A percentile compares a stretch with the other conserved stretches of the same genome.
Evolutionary conservation across 2,329 filamentous ascomycete genomes (phyloP).

Genomic region (Diaporthe caulivora): DNA sequence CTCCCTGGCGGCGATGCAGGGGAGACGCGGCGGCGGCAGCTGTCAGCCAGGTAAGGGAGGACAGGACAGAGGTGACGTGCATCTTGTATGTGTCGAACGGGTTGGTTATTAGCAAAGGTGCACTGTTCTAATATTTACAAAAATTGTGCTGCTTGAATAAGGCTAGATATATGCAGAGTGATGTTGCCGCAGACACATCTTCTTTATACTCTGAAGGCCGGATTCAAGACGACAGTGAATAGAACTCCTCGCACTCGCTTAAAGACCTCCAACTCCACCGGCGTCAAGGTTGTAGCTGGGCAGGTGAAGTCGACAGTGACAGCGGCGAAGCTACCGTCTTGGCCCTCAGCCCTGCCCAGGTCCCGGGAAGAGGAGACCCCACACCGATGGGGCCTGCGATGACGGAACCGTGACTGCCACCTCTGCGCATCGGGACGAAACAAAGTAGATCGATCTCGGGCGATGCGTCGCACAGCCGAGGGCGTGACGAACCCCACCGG

Average conservation of each 20-base stretch:
- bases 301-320: background rate
- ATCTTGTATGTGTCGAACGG: conserved; percentile 5
- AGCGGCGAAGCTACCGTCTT: background rate
- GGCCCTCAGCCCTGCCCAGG: conserved; percentile 11
- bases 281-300: background rate
- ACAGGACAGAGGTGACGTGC: conserved; percentile 20
- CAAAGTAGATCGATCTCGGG: conserved; percentile 6
- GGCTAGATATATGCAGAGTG: background rate
- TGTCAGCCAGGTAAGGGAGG: conserved; percentile 27
- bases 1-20: conserved; percentile 20
- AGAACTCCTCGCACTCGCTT: conserved; percentile 2
- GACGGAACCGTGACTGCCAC: background rate
- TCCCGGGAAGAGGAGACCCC: background rate
- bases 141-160: background rate
- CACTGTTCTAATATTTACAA: background rate
- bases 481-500: background rate
- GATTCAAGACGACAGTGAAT: too few species aligned
- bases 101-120: background rate
- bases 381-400: conserved; percentile 12
- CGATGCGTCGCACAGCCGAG: background rate
- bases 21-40: conserved; percentile 21
- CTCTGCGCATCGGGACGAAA: background rate
- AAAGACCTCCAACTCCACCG: background rate
- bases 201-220: background rate
- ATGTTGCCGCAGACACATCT: background rate